Evolutionary conservation across 1,284 basidiomycete species (phyloP), one percentile per base, ranked within the genome.

Genomic region (Cryptococcus sp.): DNA sequence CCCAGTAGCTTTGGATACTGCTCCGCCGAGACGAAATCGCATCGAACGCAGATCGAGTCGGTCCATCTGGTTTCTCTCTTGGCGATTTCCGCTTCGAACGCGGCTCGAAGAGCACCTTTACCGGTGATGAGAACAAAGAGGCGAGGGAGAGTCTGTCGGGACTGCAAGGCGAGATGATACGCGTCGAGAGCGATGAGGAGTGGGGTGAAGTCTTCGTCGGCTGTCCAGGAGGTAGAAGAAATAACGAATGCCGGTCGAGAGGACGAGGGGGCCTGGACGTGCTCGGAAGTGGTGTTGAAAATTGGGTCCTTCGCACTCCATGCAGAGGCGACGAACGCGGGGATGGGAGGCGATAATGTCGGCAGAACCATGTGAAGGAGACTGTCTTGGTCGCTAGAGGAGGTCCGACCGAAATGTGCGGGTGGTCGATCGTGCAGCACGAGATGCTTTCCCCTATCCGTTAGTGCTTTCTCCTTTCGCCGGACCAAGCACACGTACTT

Each of bases 211-310:
- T 98, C 92, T 71, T 99, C 95, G 65, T 99, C 95, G 6, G 88
- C 83, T 0, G 95, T 98, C 94, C 95, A 98, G 10, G 87, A 91
- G 0, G 95, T 99, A 58, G 89, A 90, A 23, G 87, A 90, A 19
- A 99, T 84, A 19, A 97, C 63, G 3, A 98, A 74, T 0, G 89
- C 92, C 2, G 91, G 89, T 51, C 93, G 78, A 57, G 88, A 84
- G 2, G 74, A 14, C 57, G 14, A 85, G 79, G 18, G 82, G 69
- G 11, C 61, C 31, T 68, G 74, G 54, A 18, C 14, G 57, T 39
- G 7, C 38, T 45, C 23, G 45, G 41, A 38, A 18, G 40, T 49
- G 24, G 42, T 31, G 49, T 54, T 40, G 40, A 49, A 33, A 25
- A 39, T 16, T 65, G 65, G 45, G 64, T 63, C 14, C 53, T 35